Conservation (phyloP, 345 rosid species). For the Citrus sp. region DNA sequence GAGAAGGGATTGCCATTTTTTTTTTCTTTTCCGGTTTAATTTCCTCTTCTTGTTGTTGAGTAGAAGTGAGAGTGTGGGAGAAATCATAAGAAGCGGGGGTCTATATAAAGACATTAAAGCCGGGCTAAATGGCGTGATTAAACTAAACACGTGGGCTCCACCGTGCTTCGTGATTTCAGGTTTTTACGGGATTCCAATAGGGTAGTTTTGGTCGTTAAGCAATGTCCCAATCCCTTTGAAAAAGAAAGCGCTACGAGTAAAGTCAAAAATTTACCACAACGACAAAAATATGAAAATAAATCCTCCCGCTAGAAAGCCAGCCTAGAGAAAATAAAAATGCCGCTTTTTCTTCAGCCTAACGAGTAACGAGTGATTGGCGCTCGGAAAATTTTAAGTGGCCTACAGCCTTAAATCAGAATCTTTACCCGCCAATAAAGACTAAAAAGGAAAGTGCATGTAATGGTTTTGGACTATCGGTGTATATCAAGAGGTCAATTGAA, state of each 20-base stretch:
- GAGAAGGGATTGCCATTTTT: constrained; percentile 26
- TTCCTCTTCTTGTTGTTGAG: not conserved
- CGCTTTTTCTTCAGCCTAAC: too few species aligned
- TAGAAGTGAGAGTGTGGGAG: constrained; percentile 4
- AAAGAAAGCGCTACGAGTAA: not conserved
- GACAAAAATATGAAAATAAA: not conserved
- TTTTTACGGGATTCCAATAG: constrained; percentile 37
- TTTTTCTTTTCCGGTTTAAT: not conserved
- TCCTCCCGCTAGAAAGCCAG: too few species aligned
- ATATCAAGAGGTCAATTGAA: not conserved
- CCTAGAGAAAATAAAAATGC: too few species aligned
- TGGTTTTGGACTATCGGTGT: not conserved
- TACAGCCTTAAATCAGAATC: not conserved
- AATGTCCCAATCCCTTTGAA: constrained; percentile 6
- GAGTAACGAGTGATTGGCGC: not conserved
- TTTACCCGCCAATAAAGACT: not conserved
- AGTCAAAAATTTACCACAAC: constrained; percentile 16
- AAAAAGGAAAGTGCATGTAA: not conserved
- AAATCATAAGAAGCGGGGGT: constrained; percentile 4
- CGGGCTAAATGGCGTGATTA: constrained; percentile 26
- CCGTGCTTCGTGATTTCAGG: constrained; percentile 44
- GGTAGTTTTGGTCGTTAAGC: constrained; percentile 40
- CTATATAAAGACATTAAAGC: constrained; percentile 37
- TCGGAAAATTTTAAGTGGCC: not conserved
- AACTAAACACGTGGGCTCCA: constrained; percentile 37